Percentiles rank a stretch among this genome's conserved stretches.
phyloP scores from a whole-genome alignment of 176 grass and related monocot genomes.

The Phyllostachys edulis region DNA sequence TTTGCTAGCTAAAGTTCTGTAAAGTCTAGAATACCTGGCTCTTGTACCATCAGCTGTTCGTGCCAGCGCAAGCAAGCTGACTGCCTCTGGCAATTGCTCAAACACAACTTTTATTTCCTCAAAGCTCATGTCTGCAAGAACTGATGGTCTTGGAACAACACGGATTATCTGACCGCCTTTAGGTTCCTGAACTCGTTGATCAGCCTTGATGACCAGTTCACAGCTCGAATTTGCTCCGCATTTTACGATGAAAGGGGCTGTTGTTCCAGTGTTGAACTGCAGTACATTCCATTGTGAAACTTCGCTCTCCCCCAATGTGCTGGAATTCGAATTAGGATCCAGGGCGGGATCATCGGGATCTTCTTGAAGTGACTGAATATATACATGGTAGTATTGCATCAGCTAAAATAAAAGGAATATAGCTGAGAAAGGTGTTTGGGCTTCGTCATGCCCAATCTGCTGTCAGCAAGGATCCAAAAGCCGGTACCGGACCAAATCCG shows the following conservation, averaged over 20 bases:
- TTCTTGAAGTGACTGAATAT: constrained; percentile 71
- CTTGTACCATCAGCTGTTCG: constrained; percentile 88
- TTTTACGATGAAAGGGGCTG: constrained; percentile 92
- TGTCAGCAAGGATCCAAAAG: too few species aligned
- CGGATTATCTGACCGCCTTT: constrained; percentile 85
- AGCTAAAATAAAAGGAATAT: constrained; percentile 3
- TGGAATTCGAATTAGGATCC: constrained; percentile 41
- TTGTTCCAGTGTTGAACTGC: constrained; percentile 93
- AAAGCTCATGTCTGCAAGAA: constrained; percentile 82
- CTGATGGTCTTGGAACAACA: constrained; percentile 77
- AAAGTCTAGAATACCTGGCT: constrained; percentile 98
- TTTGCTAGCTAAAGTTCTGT: constrained; percentile 93
- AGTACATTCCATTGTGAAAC: constrained; percentile 94
- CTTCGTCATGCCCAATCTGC: not conserved
- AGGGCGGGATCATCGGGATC: constrained; percentile 51
- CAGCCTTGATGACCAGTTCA: constrained; percentile 86
- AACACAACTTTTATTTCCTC: constrained; percentile 79
- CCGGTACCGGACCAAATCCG: too few species aligned
- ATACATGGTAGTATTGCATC: constrained; percentile 34
- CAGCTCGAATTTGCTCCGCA: constrained; percentile 88
- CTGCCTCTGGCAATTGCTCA: constrained; percentile 83
- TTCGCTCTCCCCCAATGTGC: constrained; percentile 59
- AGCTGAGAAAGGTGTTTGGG: constrained; percentile 6
- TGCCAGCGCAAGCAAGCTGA: constrained; percentile 93
- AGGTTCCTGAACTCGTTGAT: constrained; percentile 73